phyloP scores from a whole-genome alignment of 1,284 basidiomycete species.

The Schizophyllum commune region DNA sequence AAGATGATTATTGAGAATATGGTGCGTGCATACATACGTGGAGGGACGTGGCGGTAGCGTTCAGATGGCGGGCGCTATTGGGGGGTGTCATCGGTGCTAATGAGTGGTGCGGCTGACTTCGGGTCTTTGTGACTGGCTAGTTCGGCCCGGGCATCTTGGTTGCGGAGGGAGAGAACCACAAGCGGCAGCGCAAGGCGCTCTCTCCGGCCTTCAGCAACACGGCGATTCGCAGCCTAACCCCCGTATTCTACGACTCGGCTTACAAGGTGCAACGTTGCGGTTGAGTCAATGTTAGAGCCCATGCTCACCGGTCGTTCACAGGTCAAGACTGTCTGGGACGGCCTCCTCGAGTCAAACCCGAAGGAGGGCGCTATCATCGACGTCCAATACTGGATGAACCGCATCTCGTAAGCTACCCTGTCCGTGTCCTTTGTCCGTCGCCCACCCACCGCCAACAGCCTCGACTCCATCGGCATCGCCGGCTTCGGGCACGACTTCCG shows the following conservation, averaged over 20 bases:
- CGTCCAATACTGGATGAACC: conserved; percentile 50
- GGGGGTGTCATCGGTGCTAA: no score
- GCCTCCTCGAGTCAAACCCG: conserved; percentile 27
- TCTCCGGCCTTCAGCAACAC: conserved; percentile 33
- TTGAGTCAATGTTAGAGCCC: neutral
- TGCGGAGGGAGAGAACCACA: conserved; percentile 46
- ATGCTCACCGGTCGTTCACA: conserved; percentile 16
- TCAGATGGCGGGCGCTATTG: no score
- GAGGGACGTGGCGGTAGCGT: no score
- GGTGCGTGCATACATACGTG: conserved; percentile 22
- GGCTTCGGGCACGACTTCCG: conserved; percentile 52
- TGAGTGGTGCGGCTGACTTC: no score
- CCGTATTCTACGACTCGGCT: conserved; percentile 34
- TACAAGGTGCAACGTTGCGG: conserved; percentile 34
- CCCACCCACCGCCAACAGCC: no score
- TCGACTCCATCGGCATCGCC: conserved; percentile 54
- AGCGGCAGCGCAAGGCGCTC: conserved; percentile 34
- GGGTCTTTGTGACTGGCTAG: conserved; percentile 17
- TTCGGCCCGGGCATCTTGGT: conserved; percentile 41
- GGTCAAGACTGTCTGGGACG: conserved; percentile 46
- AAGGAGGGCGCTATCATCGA: conserved; percentile 36
- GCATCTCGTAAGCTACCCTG: conserved; percentile 39
- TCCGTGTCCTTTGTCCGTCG: no score
- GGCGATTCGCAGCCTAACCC: conserved; percentile 27
- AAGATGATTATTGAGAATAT: conserved; percentile 33